Base-by-base conservation (phyloP, 192 early-diverging fungal genomes). In the Piromyces sp. region DNA sequence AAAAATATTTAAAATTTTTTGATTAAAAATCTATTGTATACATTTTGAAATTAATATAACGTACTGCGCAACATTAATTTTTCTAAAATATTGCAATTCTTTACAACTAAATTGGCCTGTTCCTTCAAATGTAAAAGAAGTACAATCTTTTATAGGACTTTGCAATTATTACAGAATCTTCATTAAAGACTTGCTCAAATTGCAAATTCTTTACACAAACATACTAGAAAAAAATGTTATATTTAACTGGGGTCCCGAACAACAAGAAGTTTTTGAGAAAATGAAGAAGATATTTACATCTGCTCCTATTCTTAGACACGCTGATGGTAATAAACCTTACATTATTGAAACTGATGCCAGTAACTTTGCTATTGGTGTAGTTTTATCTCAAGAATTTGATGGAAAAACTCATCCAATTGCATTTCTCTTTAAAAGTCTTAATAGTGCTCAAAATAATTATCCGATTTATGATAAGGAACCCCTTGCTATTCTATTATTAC, bases 401-500 rank as follows among this genome's bases (percentile, higher is more conserved):
- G 38, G 38, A 15, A 40, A 5, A 14, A 9, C 16, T 15, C 87
- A 86, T 29, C 86, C 86, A 15, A 37, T 87, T 19, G 85, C 86
- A 2, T 87, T 82, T 30, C 80, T 38, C 30, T 84, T 81, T 0
- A 81, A 81, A 36, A 81, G 80, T 16, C n/a, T 84, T 3, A 37
- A 68, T 12, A 14, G 13, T 5, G 82, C 86, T 29, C 79, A 88
- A 81, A 31, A 81, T 16, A 87, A 86, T 80, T 88, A 88, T 42
- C 30, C 58, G 0, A 88, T 86, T n/a, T 81, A 84, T 81, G 86
- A 78, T 38, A 84, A 38, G 19, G 89, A 90, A 79, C 82, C 87
- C 0, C 79, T 88, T 0, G 89, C 86, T 19, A 85, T 89, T n/a
- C n/a, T n/a, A n/a, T n/a, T n/a, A n/a, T n/a, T n/a, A n/a, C n/a